phyloP scores from a whole-genome alignment of 2,329 filamentous ascomycete genomes.

The Aspergillus tubingensis region DNA sequence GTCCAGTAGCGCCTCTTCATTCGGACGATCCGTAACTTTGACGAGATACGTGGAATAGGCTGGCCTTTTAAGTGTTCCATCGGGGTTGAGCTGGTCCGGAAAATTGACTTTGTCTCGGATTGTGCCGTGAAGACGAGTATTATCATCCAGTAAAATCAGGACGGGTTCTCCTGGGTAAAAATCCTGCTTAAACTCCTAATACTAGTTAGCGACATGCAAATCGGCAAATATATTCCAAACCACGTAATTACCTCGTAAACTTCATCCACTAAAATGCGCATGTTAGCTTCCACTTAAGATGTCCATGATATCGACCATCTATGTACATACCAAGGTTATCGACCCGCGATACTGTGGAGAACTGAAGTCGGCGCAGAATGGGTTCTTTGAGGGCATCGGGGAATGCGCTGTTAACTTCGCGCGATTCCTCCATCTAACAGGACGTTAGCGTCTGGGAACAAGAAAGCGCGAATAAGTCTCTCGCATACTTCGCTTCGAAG shows the following conservation, averaged over 20 bases:
- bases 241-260: constrained; percentile 48
- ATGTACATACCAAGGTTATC: constrained; percentile 67
- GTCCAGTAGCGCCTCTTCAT: constrained; percentile 75
- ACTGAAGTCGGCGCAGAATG: constrained; percentile 86
- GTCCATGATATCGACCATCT: constrained; percentile 6
- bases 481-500: constrained; percentile 80
- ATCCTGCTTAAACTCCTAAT: constrained; percentile 75
- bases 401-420: constrained; percentile 88
- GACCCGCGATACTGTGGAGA: constrained; percentile 83
- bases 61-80: constrained; percentile 67
- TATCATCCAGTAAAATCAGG: constrained; percentile 68
- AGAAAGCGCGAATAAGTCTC: not conserved
- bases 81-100: constrained; percentile 57
- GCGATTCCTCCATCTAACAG: constrained; percentile 71
- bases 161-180: constrained; percentile 90
- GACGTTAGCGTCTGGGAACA: constrained; percentile 5
- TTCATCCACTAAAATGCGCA: constrained; percentile 47
- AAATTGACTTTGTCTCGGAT: constrained; percentile 87
- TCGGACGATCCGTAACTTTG: constrained; percentile 66
- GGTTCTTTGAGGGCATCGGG: constrained; percentile 89
- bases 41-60: constrained; percentile 81
- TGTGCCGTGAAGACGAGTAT: constrained; percentile 69
- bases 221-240: not conserved
- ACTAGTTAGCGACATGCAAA: constrained; percentile 14
- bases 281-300: constrained; percentile 24